Evolutionary conservation across 2,329 filamentous ascomycete genomes (phyloP), one percentile per base, ranked within the genome.

Genomic region (Fusarium mangiferae): DNA sequence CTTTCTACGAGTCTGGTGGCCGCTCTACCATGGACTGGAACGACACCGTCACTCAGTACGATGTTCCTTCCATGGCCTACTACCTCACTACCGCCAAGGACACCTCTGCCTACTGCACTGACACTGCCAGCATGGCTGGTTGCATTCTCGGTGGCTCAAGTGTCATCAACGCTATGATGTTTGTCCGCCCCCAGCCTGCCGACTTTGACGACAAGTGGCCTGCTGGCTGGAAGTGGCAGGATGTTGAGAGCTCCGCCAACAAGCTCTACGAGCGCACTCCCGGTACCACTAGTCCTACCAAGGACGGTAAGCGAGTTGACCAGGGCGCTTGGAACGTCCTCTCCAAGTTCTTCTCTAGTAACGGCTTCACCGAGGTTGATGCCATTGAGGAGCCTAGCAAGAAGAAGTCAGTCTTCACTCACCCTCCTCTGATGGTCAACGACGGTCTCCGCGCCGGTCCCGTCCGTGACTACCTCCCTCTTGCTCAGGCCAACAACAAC

Each of bases 161-260:
- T 20, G 88, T 90, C 35, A 85, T 93, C 77, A 94, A 93, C 74
- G 89, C 91, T 57, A 91, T 90, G 49, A 85, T 93, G 39, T 93
- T 90, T 88, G 92, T 90, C 87, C 90, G 89, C 83, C 88, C 92
- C 1, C 88, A 91, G 68, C 85, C 88, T 10, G 80, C 83, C 13
- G 93, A 94, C 79, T 94, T 92, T 85, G 90, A 94, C 79, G 86
- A 88, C 79, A 92, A 92, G 80, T 95, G 93, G 83, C 93, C 93
- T 2, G 73, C 83, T 4, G 92, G 92, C 36, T 95, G 93, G 93
- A 90, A 72, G 62, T 78, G 92, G 81, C 86, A 89, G 24, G 79
- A 83, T 11, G 87, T 94, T 79, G 83, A 83, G 68, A 79, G 83
- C 30, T 89, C 92, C 3, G 89, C 90, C 11, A 82, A 87, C 35